These are phyloP conservation scores for Stellera chamaejasme DNA, from an alignment of 345 rosid genomes.

Conservation along the genomic window DNA sequence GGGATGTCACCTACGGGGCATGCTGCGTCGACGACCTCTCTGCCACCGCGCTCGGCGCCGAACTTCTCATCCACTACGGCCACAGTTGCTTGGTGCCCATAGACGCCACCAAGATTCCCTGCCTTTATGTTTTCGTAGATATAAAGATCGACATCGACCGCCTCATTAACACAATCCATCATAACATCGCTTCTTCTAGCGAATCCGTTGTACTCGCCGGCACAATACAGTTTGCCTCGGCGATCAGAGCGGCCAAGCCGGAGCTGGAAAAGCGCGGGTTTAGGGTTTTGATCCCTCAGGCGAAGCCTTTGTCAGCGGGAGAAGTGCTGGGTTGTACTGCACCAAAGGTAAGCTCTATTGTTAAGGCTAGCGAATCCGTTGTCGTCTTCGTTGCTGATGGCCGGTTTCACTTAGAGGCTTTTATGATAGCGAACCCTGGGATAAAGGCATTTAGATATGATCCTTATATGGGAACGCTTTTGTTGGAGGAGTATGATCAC, in stretches of 20 bases:
- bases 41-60: slow-evolving; percentile 65
- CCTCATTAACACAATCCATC: slow-evolving; percentile 39
- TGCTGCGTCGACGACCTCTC: slow-evolving; percentile 90
- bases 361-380: slow-evolving; percentile 23
- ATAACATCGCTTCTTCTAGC: slow-evolving; percentile 28
- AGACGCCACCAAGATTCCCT: slow-evolving; percentile 64
- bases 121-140: slow-evolving; percentile 90
- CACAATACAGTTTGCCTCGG: slow-evolving; percentile 82
- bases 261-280: slow-evolving; percentile 66
- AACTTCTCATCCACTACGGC: slow-evolving; percentile 83
- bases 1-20: slow-evolving; percentile 89
- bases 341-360: slow-evolving; percentile 28
- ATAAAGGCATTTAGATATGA: slow-evolving; percentile 72
- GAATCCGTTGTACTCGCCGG: slow-evolving; percentile 52
- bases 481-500: slow-evolving; percentile 89
- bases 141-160: slow-evolving; percentile 58
- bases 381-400: slow-evolving; percentile 86
- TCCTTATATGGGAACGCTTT: slow-evolving; percentile 70
- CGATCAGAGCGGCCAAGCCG: slow-evolving; percentile 72
- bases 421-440: slow-evolving; percentile 86
- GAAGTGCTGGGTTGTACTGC: slow-evolving; percentile 94
- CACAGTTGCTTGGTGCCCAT: slow-evolving; percentile 92
- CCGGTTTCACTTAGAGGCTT: slow-evolving; percentile 81
- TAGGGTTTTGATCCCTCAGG: slow-evolving; percentile 73
- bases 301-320: slow-evolving; percentile 79